Percentiles rank a stretch among this genome's conserved stretches.
These are phyloP conservation scores for Sporobolomyces pararoseus DNA, from an alignment of 768 basidiomycete genomes.

Conservation along the genomic window DNA sequence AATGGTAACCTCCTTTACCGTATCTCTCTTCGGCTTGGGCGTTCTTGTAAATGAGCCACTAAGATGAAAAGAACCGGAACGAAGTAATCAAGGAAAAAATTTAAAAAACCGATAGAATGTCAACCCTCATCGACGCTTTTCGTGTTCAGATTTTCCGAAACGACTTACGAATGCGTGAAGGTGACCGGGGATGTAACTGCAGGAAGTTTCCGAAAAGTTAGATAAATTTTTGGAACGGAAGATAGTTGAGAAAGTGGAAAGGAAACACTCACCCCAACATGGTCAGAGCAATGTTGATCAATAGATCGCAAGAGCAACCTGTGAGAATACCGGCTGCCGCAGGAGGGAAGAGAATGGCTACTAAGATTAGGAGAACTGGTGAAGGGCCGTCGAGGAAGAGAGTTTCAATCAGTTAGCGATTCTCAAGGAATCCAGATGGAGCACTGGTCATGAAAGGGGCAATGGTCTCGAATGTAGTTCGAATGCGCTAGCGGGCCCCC, in stretches of 20 bases:
- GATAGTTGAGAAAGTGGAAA: neutral
- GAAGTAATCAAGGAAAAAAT: no score
- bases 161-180: constrained; percentile 34
- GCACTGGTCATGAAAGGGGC: no score
- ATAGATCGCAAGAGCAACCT: constrained; percentile 70
- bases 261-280: constrained; percentile 69
- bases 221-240: no score
- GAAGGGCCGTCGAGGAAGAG: no score
- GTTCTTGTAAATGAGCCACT: constrained; percentile 70
- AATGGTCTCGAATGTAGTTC: no score
- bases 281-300: constrained; percentile 77
- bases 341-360: constrained; percentile 54
- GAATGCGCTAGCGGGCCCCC: no score
- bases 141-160: no score
- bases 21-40: constrained; percentile 67
- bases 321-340: constrained; percentile 65
- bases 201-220: neutral
- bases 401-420: no score
- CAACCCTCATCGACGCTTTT: no score
- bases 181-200: constrained; percentile 31
- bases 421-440: no score
- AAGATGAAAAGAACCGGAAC: no score
- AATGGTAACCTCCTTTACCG: constrained; percentile 64
- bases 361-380: constrained; percentile 30
- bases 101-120: no score